Evolutionary conservation across 2,329 filamentous ascomycete genomes (phyloP), one percentile per base, ranked within the genome.

Genomic region (Aspergillus terreus): DNA sequence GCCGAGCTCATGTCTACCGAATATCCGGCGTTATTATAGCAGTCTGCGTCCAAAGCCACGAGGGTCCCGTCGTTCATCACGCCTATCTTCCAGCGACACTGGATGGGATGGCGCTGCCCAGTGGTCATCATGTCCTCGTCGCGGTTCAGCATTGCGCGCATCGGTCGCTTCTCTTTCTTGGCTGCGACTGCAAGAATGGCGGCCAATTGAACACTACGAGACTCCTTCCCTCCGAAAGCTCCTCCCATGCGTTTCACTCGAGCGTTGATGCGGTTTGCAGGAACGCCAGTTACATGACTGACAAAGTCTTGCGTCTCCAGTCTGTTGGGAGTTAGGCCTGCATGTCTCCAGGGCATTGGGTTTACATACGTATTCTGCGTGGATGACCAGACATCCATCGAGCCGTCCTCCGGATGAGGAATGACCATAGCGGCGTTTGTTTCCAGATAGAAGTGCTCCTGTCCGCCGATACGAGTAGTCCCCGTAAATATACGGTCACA

Each of bases 381-480:
- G 58, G 88, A 89, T 42, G 86, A 82, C 73, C 85, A 95, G 14
- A 95, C 83, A 60, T 95, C 90, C 80, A 95, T 90, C 66, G 91
- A 88, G 0, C 90, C 90, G 67, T 94, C 88, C 69, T 95, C 91
- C 0, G 82, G 82, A 66, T 92, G 92, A 0, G 91, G 91, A 15
- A 95, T 81, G 1, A 82, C 88, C 4, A 95, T 66, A 48, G 85
- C 87, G 1, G 89, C 90, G 58, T 95, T 85, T 0, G 91, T 95
- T 71, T 95, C 91, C 1, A 96, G 80, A 60, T 96, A 96, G 65
- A 96, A 95, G 65, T 96, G 91, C 68, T 95, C 90, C 63, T 95
- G 90, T 0, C 90, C 56, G 0, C 56, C 56, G 1, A 58, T 49
- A 88, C 59, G 17, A 17, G 53, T 50, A 25, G 44, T 35, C 12